Base-by-base conservation (phyloP, 2,329 filamentous ascomycete genomes). In the Epichloe sibirici region DNA sequence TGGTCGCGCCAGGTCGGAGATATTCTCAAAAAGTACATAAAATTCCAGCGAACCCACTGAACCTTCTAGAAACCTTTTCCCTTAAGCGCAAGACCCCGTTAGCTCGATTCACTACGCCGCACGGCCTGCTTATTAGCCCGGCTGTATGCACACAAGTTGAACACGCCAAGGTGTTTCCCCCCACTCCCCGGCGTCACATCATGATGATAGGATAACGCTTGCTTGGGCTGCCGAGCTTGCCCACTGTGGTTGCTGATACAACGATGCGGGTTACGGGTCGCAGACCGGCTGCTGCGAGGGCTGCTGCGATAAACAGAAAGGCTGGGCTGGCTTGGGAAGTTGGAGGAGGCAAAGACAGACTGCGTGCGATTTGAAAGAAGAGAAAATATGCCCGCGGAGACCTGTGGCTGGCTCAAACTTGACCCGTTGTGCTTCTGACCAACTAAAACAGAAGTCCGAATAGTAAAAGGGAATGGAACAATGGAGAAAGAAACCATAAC, bases 51-150 rank as follows among this genome's bases (percentile, higher is more conserved):
- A 25, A 61, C 66, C 69, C 70, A 72, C 69, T 67, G 70, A 72
- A 72, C 59, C 67, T 72, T 72, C 70, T 70, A 71, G 70, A 72
- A 72, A 61, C 61, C 52, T 58, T 51, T 59, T 52, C 54, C 58
- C 52, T 55, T 71, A 69, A 56, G 48, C 65, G 65, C 67, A 71
- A 62, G 49, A 48, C 63, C 65, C 58, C 68, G 53, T 54, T 57
- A 55, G 34, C 15, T 28, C 17, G 45, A 43, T 34, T 46, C 11
- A n/a, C 17, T 6, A n/a, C 31, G 15, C 6, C 5, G 9, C 31
- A 13, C 37, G 35, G 23, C 34, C 45, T 40, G 35, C 48, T 53
- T 45, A 39, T 45, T 49, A 48, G 21, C 12, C 45, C 17, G 17
- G 17, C 28, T 8, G 42, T 6, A 53, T 28, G 25, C 51, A 39